Percentiles rank a stretch among this genome's conserved stretches.
phyloP scores from a whole-genome alignment of 75 land plant genomes.

The Cunninghamia lanceolata region DNA sequence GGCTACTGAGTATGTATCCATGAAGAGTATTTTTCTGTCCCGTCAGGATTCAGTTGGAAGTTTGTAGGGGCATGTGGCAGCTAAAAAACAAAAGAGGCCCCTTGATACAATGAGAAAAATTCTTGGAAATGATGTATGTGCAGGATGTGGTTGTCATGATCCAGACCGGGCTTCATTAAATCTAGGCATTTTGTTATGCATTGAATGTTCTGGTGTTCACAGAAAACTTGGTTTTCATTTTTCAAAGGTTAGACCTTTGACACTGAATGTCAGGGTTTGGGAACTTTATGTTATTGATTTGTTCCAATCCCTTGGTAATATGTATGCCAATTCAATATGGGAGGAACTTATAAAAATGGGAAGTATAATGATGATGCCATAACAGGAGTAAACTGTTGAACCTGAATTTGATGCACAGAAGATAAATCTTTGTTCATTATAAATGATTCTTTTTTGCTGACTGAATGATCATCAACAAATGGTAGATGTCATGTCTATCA shows the following conservation, averaged over 20 bases:
- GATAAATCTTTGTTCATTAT: constrained; percentile 1
- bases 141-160: constrained; percentile 83
- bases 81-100: constrained; percentile 28
- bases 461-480: constrained; percentile 19
- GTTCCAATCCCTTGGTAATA: constrained; percentile 74
- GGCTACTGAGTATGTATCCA: constrained; percentile 18
- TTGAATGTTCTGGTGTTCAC: constrained; percentile 94
- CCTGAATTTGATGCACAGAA: constrained; percentile 9
- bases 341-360: constrained; percentile 48
- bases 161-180: constrained; percentile 98
- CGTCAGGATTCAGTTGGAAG: not conserved
- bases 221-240: constrained; percentile 96
- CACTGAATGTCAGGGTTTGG: constrained; percentile 94
- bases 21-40: not conserved
- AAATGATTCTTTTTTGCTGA: constrained; percentile 27
- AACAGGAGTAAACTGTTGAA: constrained; percentile 4
- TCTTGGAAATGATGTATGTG: constrained; percentile 89
- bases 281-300: constrained; percentile 76
- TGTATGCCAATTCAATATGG: constrained; percentile 85
- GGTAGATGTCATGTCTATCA: constrained; percentile 1
- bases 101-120: constrained; percentile 54
- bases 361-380: constrained; percentile 24
- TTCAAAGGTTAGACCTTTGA: constrained; percentile 93
- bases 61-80: not conserved
- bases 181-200: constrained; percentile 84